phyloP scores from a whole-genome alignment of 169 alveolate species.

The Plasmodium coatneyi region DNA sequence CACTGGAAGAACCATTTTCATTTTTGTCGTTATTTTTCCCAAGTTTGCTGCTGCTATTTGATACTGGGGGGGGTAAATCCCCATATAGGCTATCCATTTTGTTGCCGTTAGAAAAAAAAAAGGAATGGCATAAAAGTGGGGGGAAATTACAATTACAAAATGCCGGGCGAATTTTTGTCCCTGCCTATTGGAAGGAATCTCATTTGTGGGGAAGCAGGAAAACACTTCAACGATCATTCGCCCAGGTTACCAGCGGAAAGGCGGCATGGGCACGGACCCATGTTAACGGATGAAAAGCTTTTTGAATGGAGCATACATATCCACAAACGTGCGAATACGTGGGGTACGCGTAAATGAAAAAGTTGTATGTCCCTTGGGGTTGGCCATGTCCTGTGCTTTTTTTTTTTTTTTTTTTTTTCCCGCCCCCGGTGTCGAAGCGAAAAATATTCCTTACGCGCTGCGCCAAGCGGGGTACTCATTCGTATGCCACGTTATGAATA shows the following conservation, averaged over 20 bases:
- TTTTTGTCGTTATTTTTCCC: conserved; percentile 32
- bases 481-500: not conserved
- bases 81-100: conserved; percentile 84
- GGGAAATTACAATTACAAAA: not conserved
- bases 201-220: not conserved
- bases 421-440: not conserved
- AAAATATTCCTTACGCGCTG: not conserved
- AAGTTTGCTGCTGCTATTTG: conserved; percentile 2
- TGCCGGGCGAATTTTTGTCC: not conserved
- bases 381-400: not conserved
- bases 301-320: not conserved
- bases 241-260: not conserved
- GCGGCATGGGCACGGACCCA: not conserved
- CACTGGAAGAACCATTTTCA: not conserved
- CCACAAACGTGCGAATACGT: not conserved
- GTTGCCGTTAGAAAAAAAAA: not conserved
- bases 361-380: not conserved
- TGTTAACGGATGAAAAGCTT: not conserved
- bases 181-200: not conserved
- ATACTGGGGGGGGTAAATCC: conserved; percentile 84
- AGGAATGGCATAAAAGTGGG: not conserved
- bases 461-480: not conserved
- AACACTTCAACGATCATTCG: not conserved
- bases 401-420: not conserved
- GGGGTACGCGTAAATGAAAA: not conserved